These are phyloP conservation scores for Cystobasidium sp. DNA, from an alignment of 1,284 basidiomycete species.

Conservation along the genomic window DNA sequence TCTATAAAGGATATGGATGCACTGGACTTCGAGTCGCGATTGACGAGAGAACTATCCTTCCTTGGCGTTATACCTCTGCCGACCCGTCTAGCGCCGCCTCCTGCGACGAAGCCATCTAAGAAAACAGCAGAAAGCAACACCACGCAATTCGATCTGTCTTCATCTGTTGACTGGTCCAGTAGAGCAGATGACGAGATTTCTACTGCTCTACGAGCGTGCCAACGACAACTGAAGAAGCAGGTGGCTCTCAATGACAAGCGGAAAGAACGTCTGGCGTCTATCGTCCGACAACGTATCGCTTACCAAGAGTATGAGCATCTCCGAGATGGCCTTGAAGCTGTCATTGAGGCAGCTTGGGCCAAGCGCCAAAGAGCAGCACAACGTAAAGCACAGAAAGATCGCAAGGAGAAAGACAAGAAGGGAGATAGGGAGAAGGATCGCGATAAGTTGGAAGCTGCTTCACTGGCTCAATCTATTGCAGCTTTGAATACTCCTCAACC, in stretches of 20 bases:
- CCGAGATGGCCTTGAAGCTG: constrained; percentile 80
- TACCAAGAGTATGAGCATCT: constrained; percentile 84
- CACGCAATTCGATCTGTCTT: background rate
- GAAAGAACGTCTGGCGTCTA: constrained; percentile 70
- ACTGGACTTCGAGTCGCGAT: constrained; percentile 62
- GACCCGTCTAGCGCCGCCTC: background rate
- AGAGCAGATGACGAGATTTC: constrained; percentile 92
- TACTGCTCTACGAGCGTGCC: constrained; percentile 82
- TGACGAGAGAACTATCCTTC: constrained; percentile 62
- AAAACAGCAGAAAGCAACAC: constrained; percentile 8
- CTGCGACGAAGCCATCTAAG: background rate
- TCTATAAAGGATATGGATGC: constrained; percentile 57
- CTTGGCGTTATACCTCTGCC: constrained; percentile 60
- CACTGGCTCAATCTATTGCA: constrained; percentile 38
- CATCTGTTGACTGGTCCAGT: constrained; percentile 41
- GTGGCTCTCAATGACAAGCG: constrained; percentile 80
- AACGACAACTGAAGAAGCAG: constrained; percentile 77
- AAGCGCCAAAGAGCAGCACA: constrained; percentile 59
- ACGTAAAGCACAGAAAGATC: constrained; percentile 55
- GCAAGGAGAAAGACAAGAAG: constrained; percentile 61
- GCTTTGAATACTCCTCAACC: constrained; percentile 41
- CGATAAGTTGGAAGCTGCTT: constrained; percentile 37
- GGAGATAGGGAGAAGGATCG: constrained; percentile 47
- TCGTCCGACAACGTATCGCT: constrained; percentile 84
- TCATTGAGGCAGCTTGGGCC: constrained; percentile 64